phyloP scores from a whole-genome alignment of 2,329 filamentous ascomycete genomes.

The Colletotrichum sp. region DNA sequence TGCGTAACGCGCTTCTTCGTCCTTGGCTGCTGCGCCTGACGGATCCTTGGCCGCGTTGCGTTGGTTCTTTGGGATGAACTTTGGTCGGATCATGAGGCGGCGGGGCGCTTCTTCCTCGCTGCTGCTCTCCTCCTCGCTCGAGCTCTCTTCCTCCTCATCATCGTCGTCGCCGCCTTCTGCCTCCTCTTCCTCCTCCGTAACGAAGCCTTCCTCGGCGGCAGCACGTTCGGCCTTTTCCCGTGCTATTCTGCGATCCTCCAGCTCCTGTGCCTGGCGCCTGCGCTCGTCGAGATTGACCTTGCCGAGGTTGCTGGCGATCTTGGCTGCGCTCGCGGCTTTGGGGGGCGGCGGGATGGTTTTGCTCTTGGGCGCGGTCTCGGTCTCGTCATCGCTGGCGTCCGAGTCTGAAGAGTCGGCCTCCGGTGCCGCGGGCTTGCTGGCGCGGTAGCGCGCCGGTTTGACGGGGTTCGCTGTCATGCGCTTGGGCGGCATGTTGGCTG shows the following conservation, averaged over 20 bases:
- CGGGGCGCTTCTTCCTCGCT: constrained; percentile 64
- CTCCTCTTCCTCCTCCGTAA: constrained; percentile 59
- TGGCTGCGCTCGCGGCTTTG: constrained; percentile 61
- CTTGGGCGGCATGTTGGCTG: constrained; percentile 66
- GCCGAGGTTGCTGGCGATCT: constrained; percentile 57
- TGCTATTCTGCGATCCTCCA: constrained; percentile 51
- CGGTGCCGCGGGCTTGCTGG: constrained; percentile 75
- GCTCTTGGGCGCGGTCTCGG: constrained; percentile 31
- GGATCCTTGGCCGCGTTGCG: constrained; percentile 39
- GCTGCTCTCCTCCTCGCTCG: constrained; percentile 48
- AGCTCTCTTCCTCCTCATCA: constrained; percentile 31
- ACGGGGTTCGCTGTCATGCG: constrained; percentile 94
- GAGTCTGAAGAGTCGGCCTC: constrained; percentile 56
- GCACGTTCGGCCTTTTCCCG: constrained; percentile 55
- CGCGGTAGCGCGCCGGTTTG: constrained; percentile 80
- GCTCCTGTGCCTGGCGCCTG: constrained; percentile 48
- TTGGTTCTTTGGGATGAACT: constrained; percentile 66
- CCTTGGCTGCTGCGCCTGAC: constrained; percentile 30
- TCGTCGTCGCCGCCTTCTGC: constrained; percentile 46
- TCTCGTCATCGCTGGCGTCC: constrained; percentile 48
- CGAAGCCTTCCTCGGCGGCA: constrained; percentile 67
- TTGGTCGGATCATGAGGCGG: constrained; percentile 65
- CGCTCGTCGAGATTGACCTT: constrained; percentile 58
- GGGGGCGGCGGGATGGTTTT: constrained; percentile 55
- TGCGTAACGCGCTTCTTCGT: constrained; percentile 41